Base-by-base conservation (phyloP, 2,329 filamentous ascomycete species). In the Aspergillus brunneoviolaceus region DNA sequence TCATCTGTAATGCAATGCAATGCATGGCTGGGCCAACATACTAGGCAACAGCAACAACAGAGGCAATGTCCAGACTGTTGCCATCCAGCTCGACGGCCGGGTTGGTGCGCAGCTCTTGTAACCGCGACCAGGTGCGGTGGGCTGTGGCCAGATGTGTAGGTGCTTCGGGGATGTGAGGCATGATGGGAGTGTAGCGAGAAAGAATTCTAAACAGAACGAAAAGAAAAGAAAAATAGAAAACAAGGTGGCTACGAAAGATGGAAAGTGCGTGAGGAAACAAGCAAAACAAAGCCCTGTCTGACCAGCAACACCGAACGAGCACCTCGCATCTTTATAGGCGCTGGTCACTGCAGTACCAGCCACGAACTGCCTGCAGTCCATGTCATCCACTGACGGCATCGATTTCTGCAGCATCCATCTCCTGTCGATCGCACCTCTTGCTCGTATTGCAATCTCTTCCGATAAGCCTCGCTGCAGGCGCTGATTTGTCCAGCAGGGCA, bases 31-130 rank as follows among this genome's bases (percentile, higher is more conserved):
- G 27, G 10, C 9, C 21, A 7, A 57, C 61, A 27, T 61, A 65
- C 63, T 63, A 57, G 50, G 63, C 56, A 21, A 63, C 59, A 2
- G 63, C 63, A 21, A 60, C 59, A 5, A 65, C 61, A 5, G 63
- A 54, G 23, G 60, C 61, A 52, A 65, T 65, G 10, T 65, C 63
- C 23, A 65, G 48, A n/a, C 57, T 55, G 12, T 51, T 57, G 12
- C 62, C 62, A 42, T 63, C 57, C 49, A 62, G 16, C 23, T 55
- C 47, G n/a, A 62, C 47, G 21, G 55, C 49, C 45, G 55, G 54
- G 12, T 59, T 48, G 47, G 47, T 47, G 45, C 56, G 55, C 21
- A 62, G 45, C 9, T 62, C 57, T 49, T 60, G 60, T 42, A 62
- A 47, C 27, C 57, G 57, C 27, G 55, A 27, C 60, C 60, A 62